These are phyloP conservation scores for Quercus parvula DNA, from an alignment of 306 rosid species.

Conservation along the genomic window DNA sequence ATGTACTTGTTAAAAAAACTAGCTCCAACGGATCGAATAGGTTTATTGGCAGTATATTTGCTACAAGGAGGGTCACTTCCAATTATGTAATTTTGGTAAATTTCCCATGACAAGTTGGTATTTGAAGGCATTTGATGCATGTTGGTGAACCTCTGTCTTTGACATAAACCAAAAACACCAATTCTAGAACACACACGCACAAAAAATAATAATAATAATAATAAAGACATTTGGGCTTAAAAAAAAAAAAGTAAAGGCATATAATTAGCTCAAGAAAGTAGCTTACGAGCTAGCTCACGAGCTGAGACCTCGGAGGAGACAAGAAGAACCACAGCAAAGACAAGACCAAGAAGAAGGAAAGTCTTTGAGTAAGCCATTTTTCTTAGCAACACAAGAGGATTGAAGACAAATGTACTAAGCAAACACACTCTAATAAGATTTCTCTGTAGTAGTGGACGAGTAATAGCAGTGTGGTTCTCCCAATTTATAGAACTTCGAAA, in stretches of 20 bases:
- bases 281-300: not conserved
- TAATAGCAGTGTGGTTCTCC: not conserved
- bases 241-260: not conserved
- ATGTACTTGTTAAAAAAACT: too few species aligned
- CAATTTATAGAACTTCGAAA: not conserved
- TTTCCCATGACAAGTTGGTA: too few species aligned
- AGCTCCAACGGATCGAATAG: too few species aligned
- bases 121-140: too few species aligned
- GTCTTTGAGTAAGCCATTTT: conserved; percentile 20
- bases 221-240: not conserved
- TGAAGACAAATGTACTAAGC: not conserved
- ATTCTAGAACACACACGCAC: too few species aligned
- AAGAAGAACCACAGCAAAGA: not conserved
- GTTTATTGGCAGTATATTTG: too few species aligned
- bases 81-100: too few species aligned
- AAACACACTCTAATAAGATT: not conserved
- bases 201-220: not conserved
- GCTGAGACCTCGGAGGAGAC: conserved; percentile 16
- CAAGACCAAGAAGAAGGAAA: conserved; percentile 14
- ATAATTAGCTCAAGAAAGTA: not conserved
- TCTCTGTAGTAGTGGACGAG: not conserved
- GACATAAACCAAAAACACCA: too few species aligned
- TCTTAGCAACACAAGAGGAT: not conserved
- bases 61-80: too few species aligned
- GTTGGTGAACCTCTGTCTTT: too few species aligned